Percentiles rank a stretch among this genome's conserved stretches.
Evolutionary conservation across 352 stramenopile species (phyloP).

Genomic region (Plasmopara viticola): DNA sequence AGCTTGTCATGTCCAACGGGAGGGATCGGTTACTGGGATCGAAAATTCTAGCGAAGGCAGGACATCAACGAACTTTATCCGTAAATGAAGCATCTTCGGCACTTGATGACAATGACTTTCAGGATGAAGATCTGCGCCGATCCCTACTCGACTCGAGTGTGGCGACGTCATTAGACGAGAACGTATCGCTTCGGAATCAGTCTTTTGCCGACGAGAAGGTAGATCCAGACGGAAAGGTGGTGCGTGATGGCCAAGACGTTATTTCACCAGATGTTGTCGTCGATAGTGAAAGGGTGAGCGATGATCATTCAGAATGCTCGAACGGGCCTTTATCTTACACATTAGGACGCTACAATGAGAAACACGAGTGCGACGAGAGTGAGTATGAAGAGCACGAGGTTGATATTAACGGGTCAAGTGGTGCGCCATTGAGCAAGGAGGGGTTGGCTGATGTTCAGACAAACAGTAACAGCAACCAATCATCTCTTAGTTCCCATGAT

Average conservation of each 20-base stretch:
- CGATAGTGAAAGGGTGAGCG: not conserved
- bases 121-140: not conserved
- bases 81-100: not conserved
- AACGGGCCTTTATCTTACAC: not conserved
- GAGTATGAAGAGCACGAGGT: too few relatives aligned
- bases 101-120: not conserved
- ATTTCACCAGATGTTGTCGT: not conserved
- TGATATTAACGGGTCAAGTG: too few relatives aligned
- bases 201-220: too few relatives aligned
- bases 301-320: constrained; percentile 2
- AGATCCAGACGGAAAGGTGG: not conserved
- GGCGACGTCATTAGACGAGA: too few relatives aligned
- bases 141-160: too few relatives aligned
- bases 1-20: constrained; percentile 1
- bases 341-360: not conserved
- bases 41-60: not conserved
- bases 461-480: too few relatives aligned
- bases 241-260: not conserved
- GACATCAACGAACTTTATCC: not conserved
- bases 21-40: constrained; percentile 4
- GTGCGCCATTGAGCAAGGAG: too few relatives aligned
- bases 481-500: too few relatives aligned
- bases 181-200: not conserved
- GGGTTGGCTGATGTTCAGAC: too few relatives aligned
- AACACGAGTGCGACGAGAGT: too few relatives aligned